Evolutionary conservation across 2,329 filamentous ascomycete species (phyloP), one percentile per base, ranked within the genome.

Genomic region (Ceratocystis colombiana): DNA sequence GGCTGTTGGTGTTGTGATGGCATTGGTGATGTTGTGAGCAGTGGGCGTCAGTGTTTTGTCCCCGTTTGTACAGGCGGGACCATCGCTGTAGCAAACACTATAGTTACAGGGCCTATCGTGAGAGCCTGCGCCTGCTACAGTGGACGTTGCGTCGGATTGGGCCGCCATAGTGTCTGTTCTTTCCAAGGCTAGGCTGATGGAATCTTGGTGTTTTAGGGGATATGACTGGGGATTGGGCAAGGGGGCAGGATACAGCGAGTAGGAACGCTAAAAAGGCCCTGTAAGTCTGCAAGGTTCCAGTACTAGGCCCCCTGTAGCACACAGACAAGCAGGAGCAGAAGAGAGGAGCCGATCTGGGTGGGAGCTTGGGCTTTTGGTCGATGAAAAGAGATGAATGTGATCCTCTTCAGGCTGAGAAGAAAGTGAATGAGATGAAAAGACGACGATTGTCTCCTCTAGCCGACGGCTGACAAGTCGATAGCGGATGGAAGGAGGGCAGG

Each of bases 211-310:
- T 45, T 45, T 45, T 41, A 62, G 61, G 61, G 22, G 30, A 10
- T 22, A 62, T n/a, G 37, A 41, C 15, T 48, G 17, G 37, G 37
- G 61, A 62, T 62, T 28, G 61, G 45, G 37, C 55, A 59, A 37
- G 55, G 30, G 55, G 6, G 15, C 28, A n/a, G 20, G 8, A 30
- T 30, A 37, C 7, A n/a, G 55, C 15, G 25, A 59, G 48, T 8
- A 20, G 17, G 12, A 1, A 20, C 22, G 17, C 37, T 41, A 15
- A 41, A 41, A 41, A 50, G 48, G n/a, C 6, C 48, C 53, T 57
- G 53, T 57, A 57, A 33, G 8, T 6, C 30, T 33, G 28, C 53
- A 10, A 30, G 12, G 53, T 57, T 17, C 8, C 17, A 33, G 22
- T 17, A 15, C 22, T 2, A 15, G 53, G 53, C 25, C 53, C 53